Percentiles rank a stretch among this genome's conserved stretches.
Evolutionary conservation across 192 early-diverging fungal genomes (phyloP).

Genomic region (Coemansia sp.): DNA sequence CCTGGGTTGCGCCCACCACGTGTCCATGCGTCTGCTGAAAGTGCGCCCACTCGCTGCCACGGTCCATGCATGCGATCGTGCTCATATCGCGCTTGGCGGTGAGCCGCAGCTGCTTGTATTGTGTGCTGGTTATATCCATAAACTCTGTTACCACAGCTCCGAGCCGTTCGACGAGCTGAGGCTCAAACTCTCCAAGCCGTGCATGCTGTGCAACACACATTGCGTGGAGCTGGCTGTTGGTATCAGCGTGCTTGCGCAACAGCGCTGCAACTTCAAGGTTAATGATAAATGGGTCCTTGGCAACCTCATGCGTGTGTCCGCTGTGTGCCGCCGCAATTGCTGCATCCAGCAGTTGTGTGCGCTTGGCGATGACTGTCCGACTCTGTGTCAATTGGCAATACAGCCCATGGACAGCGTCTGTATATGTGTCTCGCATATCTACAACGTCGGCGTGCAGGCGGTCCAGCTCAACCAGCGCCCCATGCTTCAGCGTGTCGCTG

Average conservation of each 20-base stretch:
- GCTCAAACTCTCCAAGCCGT: slow-evolving; percentile 30
- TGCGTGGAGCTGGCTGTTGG: slow-evolving; percentile 15
- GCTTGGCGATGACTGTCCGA: slow-evolving; percentile 10
- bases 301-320: slow-evolving; percentile 11
- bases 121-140: slow-evolving; percentile 19
- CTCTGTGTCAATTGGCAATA: slow-evolving; percentile 29
- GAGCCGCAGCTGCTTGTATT: slow-evolving; percentile 31
- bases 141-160: slow-evolving; percentile 11
- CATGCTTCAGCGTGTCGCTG: slow-evolving; percentile 24
- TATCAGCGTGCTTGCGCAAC: slow-evolving; percentile 39
- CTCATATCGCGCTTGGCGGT: slow-evolving; percentile 22
- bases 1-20: slow-evolving; percentile 19
- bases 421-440: slow-evolving; percentile 18
- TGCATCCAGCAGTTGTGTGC: slow-evolving; percentile 18
- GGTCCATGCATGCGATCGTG: slow-evolving; percentile 22
- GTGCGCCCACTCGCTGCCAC: slow-evolving; percentile 29
- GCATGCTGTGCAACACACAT: slow-evolving; percentile 21
- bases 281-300: slow-evolving; percentile 52
- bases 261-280: slow-evolving; percentile 47
- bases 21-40: slow-evolving; percentile 13
- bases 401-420: slow-evolving; percentile 15
- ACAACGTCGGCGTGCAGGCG: slow-evolving; percentile 13
- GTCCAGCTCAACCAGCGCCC: slow-evolving; percentile 20
- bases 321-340: slow-evolving; percentile 18
- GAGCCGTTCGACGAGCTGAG: slow-evolving; percentile 24